Conservation (phyloP, 2,329 filamentous ascomycete species). For the Penicillium italicum region DNA sequence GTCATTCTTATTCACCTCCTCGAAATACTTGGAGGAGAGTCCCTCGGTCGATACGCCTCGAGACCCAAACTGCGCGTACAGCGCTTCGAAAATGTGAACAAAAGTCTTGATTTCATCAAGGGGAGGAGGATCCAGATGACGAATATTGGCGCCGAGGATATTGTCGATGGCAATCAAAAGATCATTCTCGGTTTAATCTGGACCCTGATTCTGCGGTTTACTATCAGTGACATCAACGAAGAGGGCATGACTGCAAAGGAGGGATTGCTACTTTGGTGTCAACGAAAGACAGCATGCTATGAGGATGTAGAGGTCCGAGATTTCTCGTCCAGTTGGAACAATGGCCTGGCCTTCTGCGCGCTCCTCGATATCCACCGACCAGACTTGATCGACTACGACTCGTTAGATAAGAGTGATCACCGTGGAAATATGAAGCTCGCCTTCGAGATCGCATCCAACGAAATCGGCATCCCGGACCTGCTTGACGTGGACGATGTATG, state of each 20-base stretch:
- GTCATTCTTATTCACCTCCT: slow-evolving; percentile 94
- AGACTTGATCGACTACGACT: slow-evolving; percentile 94
- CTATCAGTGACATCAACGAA: slow-evolving; percentile 97
- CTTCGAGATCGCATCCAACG: slow-evolving; percentile 91
- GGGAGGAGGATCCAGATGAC: slow-evolving; percentile 91
- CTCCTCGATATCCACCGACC: slow-evolving; percentile 94
- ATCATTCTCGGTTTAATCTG: slow-evolving; percentile 97
- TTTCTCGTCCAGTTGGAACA: slow-evolving; percentile 95
- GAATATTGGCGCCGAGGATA: slow-evolving; percentile 96
- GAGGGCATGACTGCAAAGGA: slow-evolving; percentile 98
- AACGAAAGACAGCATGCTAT: slow-evolving; percentile 97
- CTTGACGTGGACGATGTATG: slow-evolving; percentile 98
- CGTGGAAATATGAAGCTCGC: slow-evolving; percentile 96
- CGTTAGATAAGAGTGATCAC: slow-evolving; percentile 89
- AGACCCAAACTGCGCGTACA: slow-evolving; percentile 96
- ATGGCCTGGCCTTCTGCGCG: slow-evolving; percentile 93
- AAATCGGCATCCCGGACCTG: slow-evolving; percentile 94
- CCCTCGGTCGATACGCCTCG: slow-evolving; percentile 91
- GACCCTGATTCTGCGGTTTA: slow-evolving; percentile 96
- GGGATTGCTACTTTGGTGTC: slow-evolving; percentile 91
- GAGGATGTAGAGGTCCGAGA: slow-evolving; percentile 94
- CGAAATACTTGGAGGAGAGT: slow-evolving; percentile 91
- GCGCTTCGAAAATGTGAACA: slow-evolving; percentile 96
- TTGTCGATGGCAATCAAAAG: slow-evolving; percentile 96
- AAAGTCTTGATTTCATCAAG: slow-evolving; percentile 89